Base-by-base conservation (phyloP, 169 alveolate genomes). In the Condylostoma magnum region DNA sequence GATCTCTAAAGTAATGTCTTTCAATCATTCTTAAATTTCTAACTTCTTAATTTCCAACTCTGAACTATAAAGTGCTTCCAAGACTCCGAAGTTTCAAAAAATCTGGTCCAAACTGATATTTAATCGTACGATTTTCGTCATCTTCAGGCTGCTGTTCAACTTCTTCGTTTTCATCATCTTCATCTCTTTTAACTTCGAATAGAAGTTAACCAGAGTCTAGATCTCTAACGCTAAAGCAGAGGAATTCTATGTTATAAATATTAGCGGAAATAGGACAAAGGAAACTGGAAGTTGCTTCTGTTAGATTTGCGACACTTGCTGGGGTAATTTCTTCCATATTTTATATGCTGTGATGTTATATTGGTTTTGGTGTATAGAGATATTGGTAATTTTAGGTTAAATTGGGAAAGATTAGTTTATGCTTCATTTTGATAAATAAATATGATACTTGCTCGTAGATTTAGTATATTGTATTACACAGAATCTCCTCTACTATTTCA, bases 91-190 rank as follows among this genome's bases (percentile, higher is more conserved):
- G 70, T 25, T 80, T 77, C 18, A 90, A 80, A 66, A 90, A 90
- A 57, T 84, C 83, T 2, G 92, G 90, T 1, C 93, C 92, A 66
- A 90, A 90, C 33, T 90, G 85, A 76, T 90, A 90, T 54, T 85
- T 79, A 58, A 90, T 77, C 43, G 70, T 75, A 43, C 87, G 73
- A 12, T 71, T 71, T 53, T 83, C 83, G 38, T 84, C 89, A 20
- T 75, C 79, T 15, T 78, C 83, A 34, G 65, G 77, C n/a, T n/a
- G n/a, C n/a, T n/a, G n/a, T n/a, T n/a, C n/a, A 18, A 65, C 54
- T 0, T 76, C 67, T n/a, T 65, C 52, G 27, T 77, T 70, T 36
- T 18, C 66, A 6, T 69, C 66, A 47, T 75, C 73, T 33, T 58
- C 55, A 50, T 41, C 48, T 41, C 48, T 41, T 41, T 41, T 10